These are phyloP conservation scores for Gymnopus androsaceus DNA, from an alignment of 1,284 basidiomycete species.

Conservation along the genomic window DNA sequence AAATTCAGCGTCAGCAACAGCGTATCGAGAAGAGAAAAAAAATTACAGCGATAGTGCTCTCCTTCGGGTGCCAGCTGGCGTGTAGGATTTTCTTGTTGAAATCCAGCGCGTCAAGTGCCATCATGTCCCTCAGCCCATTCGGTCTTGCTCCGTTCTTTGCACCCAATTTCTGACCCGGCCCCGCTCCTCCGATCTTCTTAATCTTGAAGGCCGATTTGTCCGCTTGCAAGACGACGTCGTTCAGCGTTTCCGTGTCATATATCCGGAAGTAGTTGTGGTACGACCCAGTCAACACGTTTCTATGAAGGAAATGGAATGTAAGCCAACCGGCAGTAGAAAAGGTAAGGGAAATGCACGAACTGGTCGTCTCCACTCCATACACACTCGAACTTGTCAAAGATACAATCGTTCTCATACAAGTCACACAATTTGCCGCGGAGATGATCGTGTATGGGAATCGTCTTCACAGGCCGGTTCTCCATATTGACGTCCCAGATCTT, in stretches of 20 bases:
- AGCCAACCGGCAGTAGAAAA: conserved; percentile 13
- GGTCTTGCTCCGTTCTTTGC: conserved; percentile 70
- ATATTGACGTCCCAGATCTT: conserved; percentile 99
- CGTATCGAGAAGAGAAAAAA: not conserved
- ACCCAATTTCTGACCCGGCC: conserved; percentile 67
- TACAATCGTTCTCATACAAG: conserved; percentile 99
- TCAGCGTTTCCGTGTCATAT: conserved; percentile 90
- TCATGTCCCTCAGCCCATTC: conserved; percentile 75
- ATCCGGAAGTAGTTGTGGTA: conserved; percentile 99
- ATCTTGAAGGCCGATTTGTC: conserved; percentile 99
- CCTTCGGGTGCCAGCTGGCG: conserved; percentile 95
- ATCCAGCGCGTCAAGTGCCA: conserved; percentile 91
- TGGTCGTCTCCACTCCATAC: conserved; percentile 94
- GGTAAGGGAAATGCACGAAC: conserved; percentile 54
- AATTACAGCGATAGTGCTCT: conserved; percentile 95
- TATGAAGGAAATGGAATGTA: conserved; percentile 33
- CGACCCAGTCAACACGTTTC: conserved; percentile 93
- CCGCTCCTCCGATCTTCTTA: conserved; percentile 91
- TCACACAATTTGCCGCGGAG: conserved; percentile 97
- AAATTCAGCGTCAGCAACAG: not conserved
- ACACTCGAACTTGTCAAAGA: conserved; percentile 99
- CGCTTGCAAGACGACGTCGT: conserved; percentile 94
- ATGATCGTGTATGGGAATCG: conserved; percentile 98
- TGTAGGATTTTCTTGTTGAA: conserved; percentile 99
- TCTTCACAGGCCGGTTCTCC: conserved; percentile 96